Evolutionary conservation across 352 stramenopile genomes (phyloP).

Genomic region (Phytophthora colocasiae): DNA sequence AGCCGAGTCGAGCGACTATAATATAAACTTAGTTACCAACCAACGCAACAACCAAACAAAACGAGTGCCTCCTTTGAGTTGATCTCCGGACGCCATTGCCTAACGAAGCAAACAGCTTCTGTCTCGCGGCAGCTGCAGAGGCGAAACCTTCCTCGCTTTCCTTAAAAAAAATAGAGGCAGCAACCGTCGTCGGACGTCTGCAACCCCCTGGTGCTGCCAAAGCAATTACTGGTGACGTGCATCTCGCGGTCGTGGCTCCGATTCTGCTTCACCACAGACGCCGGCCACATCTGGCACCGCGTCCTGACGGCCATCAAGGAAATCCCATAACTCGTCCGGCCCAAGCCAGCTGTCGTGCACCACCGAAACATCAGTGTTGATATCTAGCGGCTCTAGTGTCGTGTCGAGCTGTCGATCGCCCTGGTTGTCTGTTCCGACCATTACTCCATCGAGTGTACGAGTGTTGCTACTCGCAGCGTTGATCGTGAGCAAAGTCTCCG

Average conservation of each 20-base stretch:
- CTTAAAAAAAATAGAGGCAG: neutral
- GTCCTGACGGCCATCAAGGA: conserved; percentile 14
- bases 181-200: conserved; percentile 5
- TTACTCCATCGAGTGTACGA: conserved; percentile 10
- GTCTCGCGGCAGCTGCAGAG: conserved; percentile 2
- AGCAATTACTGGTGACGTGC: conserved; percentile 10
- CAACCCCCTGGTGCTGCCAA: conserved; percentile 1
- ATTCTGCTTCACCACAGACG: neutral
- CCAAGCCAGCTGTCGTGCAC: conserved; percentile 24
- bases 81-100: neutral
- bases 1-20: no score
- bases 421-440: conserved; percentile 16
- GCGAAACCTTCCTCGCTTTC: conserved; percentile 12
- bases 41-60: conserved; percentile 9
- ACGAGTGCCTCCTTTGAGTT: neutral
- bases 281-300: conserved; percentile 17
- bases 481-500: conserved; percentile 13
- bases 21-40: no score
- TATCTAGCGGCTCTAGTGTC: conserved; percentile 27
- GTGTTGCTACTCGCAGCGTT: conserved; percentile 7
- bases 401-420: conserved; percentile 6
- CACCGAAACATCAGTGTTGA: conserved; percentile 20
- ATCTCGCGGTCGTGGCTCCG: conserved; percentile 9
- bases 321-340: conserved; percentile 27
- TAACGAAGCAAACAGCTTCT: conserved; percentile 5